phyloP scores from a whole-genome alignment of 2,329 filamentous ascomycete genomes.

The Cercospora canescens region DNA sequence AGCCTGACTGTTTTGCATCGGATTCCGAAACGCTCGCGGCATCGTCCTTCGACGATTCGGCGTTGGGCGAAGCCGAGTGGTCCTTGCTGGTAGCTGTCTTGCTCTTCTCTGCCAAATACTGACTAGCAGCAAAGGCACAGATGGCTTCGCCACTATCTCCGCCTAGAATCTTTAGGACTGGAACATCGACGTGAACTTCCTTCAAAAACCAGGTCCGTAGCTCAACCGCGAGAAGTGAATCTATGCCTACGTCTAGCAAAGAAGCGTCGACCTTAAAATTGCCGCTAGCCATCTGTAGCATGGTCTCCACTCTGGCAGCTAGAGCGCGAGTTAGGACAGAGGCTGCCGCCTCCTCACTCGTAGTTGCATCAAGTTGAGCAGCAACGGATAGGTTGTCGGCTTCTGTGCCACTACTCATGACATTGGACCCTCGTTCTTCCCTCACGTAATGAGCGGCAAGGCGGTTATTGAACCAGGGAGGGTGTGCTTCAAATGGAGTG shows the following conservation, averaged over 20 bases:
- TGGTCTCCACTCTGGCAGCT: conserved; percentile 17
- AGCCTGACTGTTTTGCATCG: background rate
- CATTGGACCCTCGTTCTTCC: conserved; percentile 12
- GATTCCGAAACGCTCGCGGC: background rate
- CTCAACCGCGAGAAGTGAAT: conserved; percentile 43
- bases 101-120: conserved; percentile 19
- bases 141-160: conserved; percentile 18
- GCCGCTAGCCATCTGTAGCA: conserved; percentile 20
- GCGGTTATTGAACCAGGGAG: conserved; percentile 22
- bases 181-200: conserved; percentile 46
- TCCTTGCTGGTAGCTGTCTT: conserved; percentile 2
- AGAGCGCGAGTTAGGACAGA: conserved; percentile 17
- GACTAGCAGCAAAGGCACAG: conserved; percentile 17
- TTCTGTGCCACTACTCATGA: background rate
- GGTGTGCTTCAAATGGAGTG: conserved; percentile 16
- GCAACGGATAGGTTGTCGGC: conserved; percentile 12
- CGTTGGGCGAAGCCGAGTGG: background rate
- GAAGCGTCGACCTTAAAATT: conserved; percentile 16
- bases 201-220: conserved; percentile 53
- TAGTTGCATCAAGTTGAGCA: conserved; percentile 15
- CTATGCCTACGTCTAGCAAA: conserved; percentile 38
- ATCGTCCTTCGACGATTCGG: background rate
- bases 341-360: conserved; percentile 13
- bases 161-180: conserved; percentile 46
- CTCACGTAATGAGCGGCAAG: conserved; percentile 20